Evolutionary conservation across 169 alveolate species (phyloP), one percentile per base, ranked within the genome.

Genomic region (Babesia divergens): DNA sequence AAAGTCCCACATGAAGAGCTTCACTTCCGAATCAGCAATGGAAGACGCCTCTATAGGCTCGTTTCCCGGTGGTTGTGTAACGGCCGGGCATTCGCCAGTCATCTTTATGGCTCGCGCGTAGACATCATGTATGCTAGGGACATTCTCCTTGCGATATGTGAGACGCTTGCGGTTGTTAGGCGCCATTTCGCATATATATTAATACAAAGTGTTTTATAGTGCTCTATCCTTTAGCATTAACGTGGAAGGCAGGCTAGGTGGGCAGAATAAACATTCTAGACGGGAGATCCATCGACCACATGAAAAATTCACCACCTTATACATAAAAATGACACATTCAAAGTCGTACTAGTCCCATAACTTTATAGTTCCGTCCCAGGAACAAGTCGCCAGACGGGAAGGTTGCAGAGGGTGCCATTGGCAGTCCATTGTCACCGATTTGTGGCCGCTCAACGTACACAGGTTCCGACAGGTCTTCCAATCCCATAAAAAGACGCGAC

Each of bases 301-400:
- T 2, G 3, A 42, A 1, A 2, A 5, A 1, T 42, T 42, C 6
- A 42, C 24, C 5, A n/a, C n/a, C n/a, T n/a, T n/a, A n/a, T n/a
- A n/a, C n/a, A n/a, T n/a, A n/a, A n/a, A n/a, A n/a, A n/a, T n/a
- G n/a, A n/a, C n/a, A n/a, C n/a, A n/a, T n/a, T n/a, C n/a, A n/a
- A n/a, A n/a, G n/a, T n/a, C n/a, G n/a, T n/a, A n/a, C n/a, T 89
- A 96, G 81, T 97, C 98, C 98, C 98, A 97, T 31, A 95, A 84
- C 87, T 97, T 97, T 50, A 97, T 90, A 37, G 97, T 89, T 29
- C 98, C 96, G 87, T 96, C 99, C 99, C 99, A 97, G 20, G 98
- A 94, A 77, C 98, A 93, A 59, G 98, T 94, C 29, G 98, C 98
- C 20, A 97, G 92, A 59, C 93, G 89, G 46, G 97, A 91, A 13